These are phyloP conservation scores for Fragaria iinumae DNA, from an alignment of 306 rosid species.

Conservation along the genomic window DNA sequence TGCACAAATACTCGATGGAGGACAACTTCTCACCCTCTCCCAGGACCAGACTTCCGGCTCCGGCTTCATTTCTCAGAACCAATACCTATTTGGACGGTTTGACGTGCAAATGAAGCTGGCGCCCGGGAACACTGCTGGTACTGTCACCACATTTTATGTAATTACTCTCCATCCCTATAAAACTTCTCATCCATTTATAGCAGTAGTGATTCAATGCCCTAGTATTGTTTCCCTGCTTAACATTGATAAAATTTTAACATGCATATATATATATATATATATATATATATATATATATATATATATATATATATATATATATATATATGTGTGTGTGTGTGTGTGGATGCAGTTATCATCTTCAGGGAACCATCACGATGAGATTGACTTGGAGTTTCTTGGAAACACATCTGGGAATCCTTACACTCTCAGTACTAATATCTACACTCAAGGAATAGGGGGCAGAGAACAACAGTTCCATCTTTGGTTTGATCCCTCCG, in stretches of 20 bases:
- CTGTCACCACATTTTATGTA: constrained; percentile 79
- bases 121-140: constrained; percentile 82
- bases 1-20: constrained; percentile 49
- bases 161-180: not conserved
- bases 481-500: constrained; percentile 50
- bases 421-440: constrained; percentile 38
- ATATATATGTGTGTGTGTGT: too few species aligned
- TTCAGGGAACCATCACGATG: constrained; percentile 39
- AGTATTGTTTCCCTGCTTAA: not conserved
- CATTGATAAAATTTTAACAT: not conserved
- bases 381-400: constrained; percentile 46
- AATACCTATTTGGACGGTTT: constrained; percentile 59
- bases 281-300: too few species aligned
- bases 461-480: constrained; percentile 39
- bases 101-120: constrained; percentile 73
- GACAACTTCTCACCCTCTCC: constrained; percentile 64
- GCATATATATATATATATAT: not conserved
- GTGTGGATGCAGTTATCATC: constrained; percentile 64
- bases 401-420: constrained; percentile 47
- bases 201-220: not conserved
- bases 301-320: too few species aligned
- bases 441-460: constrained; percentile 37
- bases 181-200: not conserved
- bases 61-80: constrained; percentile 58
- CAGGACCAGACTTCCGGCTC: constrained; percentile 66